Percentiles rank a stretch among this genome's conserved stretches.
phyloP scores from a whole-genome alignment of 1,284 basidiomycete genomes.

The Coniferiporia weirii region DNA sequence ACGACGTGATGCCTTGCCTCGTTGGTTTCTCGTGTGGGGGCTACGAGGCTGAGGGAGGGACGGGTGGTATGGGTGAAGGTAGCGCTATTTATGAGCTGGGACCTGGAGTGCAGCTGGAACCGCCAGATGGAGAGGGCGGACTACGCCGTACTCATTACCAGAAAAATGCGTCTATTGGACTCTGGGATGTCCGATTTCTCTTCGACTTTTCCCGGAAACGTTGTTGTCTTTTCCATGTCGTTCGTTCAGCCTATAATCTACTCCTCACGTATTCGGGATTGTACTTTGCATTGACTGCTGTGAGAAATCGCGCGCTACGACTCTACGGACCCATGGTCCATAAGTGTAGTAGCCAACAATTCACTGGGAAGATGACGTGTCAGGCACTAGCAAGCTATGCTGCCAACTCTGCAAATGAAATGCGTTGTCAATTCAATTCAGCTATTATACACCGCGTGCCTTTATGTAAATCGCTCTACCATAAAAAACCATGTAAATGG shows the following conservation, averaged over 20 bases:
- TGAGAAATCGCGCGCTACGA: not conserved
- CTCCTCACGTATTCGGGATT: not conserved
- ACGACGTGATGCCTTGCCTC: not conserved
- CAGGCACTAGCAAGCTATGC: not conserved
- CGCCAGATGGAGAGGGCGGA: not conserved
- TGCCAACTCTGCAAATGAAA: too few species aligned
- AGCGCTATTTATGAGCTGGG: too few species aligned
- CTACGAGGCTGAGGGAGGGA: not conserved
- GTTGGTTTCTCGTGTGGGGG: not conserved
- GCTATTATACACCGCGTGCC: too few species aligned
- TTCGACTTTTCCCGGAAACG: not conserved
- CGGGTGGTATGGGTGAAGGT: too few species aligned
- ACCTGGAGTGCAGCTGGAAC: not conserved
- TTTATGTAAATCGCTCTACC: too few species aligned
- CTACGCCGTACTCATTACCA: not conserved
- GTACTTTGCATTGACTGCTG: not conserved
- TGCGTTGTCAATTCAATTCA: too few species aligned
- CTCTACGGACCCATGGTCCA: not conserved
- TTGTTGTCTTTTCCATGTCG: not conserved
- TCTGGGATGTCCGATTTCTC: not conserved
- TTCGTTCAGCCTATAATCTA: not conserved
- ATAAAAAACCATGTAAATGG: too few species aligned
- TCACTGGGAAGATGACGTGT: not conserved
- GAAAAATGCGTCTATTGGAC: not conserved
- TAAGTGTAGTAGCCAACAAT: not conserved